A percentile compares a stretch with the other conserved stretches of the same genome.
Evolutionary conservation across 2,329 filamentous ascomycete species (phyloP).

Genomic region (Ophiostoma populinum): DNA sequence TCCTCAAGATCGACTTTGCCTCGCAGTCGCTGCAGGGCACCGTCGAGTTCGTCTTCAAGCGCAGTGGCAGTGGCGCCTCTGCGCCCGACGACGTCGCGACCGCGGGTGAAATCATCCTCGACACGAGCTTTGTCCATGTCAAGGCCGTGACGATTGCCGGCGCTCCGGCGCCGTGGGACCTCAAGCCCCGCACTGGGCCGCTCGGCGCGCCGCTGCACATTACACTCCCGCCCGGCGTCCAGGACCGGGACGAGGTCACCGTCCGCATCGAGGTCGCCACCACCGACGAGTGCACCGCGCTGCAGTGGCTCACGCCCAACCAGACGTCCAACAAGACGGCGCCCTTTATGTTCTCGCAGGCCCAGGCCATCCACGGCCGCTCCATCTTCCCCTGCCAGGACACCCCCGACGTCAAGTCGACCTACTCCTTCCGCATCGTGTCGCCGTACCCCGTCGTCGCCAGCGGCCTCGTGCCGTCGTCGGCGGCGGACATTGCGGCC

Average conservation of each 20-base stretch:
- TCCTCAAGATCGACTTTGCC: conserved; percentile 71
- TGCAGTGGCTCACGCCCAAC: conserved; percentile 87
- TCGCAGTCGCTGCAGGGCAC: conserved; percentile 59
- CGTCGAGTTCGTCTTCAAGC: conserved; percentile 61
- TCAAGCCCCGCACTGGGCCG: conserved; percentile 53
- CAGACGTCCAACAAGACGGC: conserved; percentile 94
- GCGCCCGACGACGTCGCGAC: conserved; percentile 38
- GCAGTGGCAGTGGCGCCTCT: conserved; percentile 32
- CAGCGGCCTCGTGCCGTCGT: conserved; percentile 45
- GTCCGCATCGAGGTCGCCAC: conserved; percentile 58
- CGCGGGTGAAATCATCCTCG: conserved; percentile 53
- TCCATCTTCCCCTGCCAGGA: conserved; percentile 95
- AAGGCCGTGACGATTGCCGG: conserved; percentile 43
- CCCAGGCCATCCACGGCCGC: conserved; percentile 87
- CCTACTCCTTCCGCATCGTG: conserved; percentile 73
- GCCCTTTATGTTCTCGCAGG: conserved; percentile 96
- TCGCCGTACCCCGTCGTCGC: conserved; percentile 83
- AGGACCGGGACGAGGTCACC: conserved; percentile 34
- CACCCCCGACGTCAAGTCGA: conserved; percentile 94
- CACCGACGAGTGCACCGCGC: conserved; percentile 72
- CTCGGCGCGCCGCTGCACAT: conserved; percentile 58
- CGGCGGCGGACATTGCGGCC: conserved; percentile 17
- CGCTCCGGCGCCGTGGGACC: conserved; percentile 7
- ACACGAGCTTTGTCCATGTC: conserved; percentile 72
- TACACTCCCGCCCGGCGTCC: conserved; percentile 33